Evolutionary conservation across 192 early-diverging fungal genomes (phyloP).

Genomic region (Rhizophagus sp.): DNA sequence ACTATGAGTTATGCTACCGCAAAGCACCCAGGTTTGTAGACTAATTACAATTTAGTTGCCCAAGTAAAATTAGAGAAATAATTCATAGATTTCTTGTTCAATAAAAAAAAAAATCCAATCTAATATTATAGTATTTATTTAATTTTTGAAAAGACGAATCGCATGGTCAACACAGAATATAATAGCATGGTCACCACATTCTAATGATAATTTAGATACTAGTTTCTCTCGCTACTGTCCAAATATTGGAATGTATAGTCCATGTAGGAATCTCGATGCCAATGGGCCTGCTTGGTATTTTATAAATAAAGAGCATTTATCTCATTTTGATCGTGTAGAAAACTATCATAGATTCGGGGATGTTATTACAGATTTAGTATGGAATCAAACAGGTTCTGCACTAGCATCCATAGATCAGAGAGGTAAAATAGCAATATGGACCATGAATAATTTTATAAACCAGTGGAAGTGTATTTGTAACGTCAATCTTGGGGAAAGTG

Average conservation of each 20-base stretch:
- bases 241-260: not conserved
- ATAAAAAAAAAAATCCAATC: not conserved
- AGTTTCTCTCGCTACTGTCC: not conserved
- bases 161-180: conserved; percentile 24
- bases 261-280: not conserved
- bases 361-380: conserved; percentile 19
- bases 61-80: too few species aligned
- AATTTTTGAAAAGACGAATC: not conserved
- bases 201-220: not conserved
- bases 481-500: conserved; percentile 9
- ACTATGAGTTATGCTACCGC: not conserved
- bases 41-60: not conserved
- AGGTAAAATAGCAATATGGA: conserved; percentile 21
- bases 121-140: not conserved
- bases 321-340: not conserved
- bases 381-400: conserved; percentile 17
- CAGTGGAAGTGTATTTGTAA: conserved; percentile 19
- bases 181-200: conserved; percentile 14
- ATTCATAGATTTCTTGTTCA: not conserved
- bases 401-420: conserved; percentile 24
- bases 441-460: conserved; percentile 26
- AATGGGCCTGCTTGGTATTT: conserved; percentile 2
- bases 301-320: not conserved
- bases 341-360: not conserved
- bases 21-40: not conserved